Percentiles rank a stretch among this genome's conserved stretches.
Conservation (phyloP, 2,329 filamentous ascomycete species). For the Trichoderma polysporum region DNA sequence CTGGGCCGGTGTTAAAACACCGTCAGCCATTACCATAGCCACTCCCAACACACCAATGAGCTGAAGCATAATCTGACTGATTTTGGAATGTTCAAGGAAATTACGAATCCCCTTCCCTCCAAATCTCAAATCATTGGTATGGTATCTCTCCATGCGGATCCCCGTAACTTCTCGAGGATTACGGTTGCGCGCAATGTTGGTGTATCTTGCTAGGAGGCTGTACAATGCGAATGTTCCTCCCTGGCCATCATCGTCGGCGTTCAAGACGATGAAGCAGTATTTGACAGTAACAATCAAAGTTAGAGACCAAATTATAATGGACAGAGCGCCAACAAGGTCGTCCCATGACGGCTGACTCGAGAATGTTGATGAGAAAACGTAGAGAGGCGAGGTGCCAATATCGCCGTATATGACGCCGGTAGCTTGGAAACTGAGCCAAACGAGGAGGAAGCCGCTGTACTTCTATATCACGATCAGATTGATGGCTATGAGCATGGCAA, state of each 20-base stretch:
- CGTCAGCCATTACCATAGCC: conserved; percentile 65
- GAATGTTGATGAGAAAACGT: conserved; percentile 70
- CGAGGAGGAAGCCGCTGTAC: conserved; percentile 29
- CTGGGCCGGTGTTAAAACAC: conserved; percentile 67
- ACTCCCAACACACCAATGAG: conserved; percentile 64
- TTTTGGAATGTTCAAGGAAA: conserved; percentile 56
- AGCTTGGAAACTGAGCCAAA: conserved; percentile 61
- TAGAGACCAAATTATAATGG: conserved; percentile 68
- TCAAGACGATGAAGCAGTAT: conserved; percentile 65
- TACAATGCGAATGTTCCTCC: conserved; percentile 70
- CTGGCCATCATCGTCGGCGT: conserved; percentile 69
- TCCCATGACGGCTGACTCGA: conserved; percentile 52
- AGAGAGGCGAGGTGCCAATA: conserved; percentile 66
- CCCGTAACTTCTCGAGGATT: conserved; percentile 58
- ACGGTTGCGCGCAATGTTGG: conserved; percentile 54
- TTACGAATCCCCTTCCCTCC: conserved; percentile 53
- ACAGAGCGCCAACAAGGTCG: conserved; percentile 63
- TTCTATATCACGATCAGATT: conserved; percentile 25
- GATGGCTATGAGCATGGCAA: not conserved
- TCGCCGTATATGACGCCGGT: conserved; percentile 69
- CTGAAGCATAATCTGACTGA: conserved; percentile 56
- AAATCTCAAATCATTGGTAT: conserved; percentile 54
- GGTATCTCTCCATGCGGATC: conserved; percentile 58
- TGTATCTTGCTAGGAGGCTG: conserved; percentile 59
- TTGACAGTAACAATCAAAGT: conserved; percentile 69